Conservation (phyloP, 2,329 filamentous ascomycete species). For the Colletotrichum sp. region DNA sequence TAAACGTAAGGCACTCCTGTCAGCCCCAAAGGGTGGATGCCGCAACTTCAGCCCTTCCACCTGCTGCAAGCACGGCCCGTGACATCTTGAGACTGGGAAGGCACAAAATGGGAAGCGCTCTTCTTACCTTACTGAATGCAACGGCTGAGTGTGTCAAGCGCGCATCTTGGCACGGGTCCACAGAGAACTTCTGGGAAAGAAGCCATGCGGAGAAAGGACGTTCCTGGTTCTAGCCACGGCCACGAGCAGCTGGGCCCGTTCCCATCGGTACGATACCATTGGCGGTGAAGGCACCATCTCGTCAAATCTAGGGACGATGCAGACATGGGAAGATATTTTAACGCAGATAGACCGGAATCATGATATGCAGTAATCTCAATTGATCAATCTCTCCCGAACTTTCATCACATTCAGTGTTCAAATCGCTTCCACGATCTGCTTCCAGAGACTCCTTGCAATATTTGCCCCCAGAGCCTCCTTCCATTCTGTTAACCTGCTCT, state of each 20-base stretch:
- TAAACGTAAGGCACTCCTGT: background rate
- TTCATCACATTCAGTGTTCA: background rate
- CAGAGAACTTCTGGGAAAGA: background rate
- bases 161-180: background rate
- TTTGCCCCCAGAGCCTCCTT: background rate
- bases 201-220: background rate
- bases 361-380: background rate
- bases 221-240: background rate
- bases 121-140: background rate
- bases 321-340: background rate
- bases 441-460: background rate
- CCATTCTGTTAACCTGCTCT: background rate
- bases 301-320: background rate
- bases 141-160: background rate
- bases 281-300: background rate
- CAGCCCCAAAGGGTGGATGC: no score
- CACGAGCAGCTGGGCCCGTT: background rate
- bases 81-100: background rate
- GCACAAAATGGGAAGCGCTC: background rate
- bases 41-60: background rate
- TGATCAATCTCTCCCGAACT: background rate
- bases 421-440: background rate
- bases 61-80: background rate
- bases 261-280: fast-evolving
- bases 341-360: background rate